phyloP scores from a whole-genome alignment of 805 yeast species.

The Candida mattraensis region DNA sequence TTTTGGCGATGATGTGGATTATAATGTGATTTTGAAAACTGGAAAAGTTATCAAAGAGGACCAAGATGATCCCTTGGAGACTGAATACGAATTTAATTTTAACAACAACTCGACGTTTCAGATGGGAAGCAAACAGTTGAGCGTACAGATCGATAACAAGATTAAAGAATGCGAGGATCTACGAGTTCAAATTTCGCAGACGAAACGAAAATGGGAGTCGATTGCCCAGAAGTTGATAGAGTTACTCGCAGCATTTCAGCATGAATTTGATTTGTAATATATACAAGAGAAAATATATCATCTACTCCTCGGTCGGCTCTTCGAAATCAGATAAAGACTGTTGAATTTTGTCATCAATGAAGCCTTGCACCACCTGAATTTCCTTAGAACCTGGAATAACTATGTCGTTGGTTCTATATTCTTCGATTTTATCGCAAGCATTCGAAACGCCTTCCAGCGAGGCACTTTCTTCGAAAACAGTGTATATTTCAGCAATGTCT shows the following conservation, averaged over 20 bases:
- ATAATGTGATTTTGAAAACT: slow-evolving; percentile 20
- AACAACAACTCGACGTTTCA: slow-evolving; percentile 20
- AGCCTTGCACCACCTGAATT: slow-evolving; percentile 36
- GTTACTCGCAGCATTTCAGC: slow-evolving; percentile 11
- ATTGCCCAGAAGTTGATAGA: slow-evolving; percentile 18
- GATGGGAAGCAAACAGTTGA: slow-evolving; percentile 22
- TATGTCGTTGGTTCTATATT: slow-evolving; percentile 34
- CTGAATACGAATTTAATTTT: slow-evolving; percentile 26
- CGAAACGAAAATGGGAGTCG: slow-evolving; percentile 28
- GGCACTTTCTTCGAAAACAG: slow-evolving; percentile 38
- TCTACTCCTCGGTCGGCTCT: slow-evolving; percentile 12
- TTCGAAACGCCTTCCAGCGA: slow-evolving; percentile 35
- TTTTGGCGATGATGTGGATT: slow-evolving; percentile 30
- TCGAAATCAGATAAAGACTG: slow-evolving; percentile 21
- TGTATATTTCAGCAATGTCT: slow-evolving; percentile 37
- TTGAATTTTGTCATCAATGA: slow-evolving; percentile 33
- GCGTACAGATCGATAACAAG: slow-evolving; percentile 22
- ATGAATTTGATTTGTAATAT: slow-evolving; percentile 6
- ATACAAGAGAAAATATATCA: slow-evolving; percentile 3
- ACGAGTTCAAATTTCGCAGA: slow-evolving; percentile 16
- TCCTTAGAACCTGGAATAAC: slow-evolving; percentile 37
- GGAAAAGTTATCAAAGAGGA: slow-evolving; percentile 23
- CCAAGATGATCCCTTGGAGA: slow-evolving; percentile 13
- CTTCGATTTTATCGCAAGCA: slow-evolving; percentile 35
- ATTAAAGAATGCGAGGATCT: slow-evolving; percentile 28